These are phyloP conservation scores for Aspergillus puulaauensis DNA, from an alignment of 2,329 filamentous ascomycete genomes.

Conservation along the genomic window DNA sequence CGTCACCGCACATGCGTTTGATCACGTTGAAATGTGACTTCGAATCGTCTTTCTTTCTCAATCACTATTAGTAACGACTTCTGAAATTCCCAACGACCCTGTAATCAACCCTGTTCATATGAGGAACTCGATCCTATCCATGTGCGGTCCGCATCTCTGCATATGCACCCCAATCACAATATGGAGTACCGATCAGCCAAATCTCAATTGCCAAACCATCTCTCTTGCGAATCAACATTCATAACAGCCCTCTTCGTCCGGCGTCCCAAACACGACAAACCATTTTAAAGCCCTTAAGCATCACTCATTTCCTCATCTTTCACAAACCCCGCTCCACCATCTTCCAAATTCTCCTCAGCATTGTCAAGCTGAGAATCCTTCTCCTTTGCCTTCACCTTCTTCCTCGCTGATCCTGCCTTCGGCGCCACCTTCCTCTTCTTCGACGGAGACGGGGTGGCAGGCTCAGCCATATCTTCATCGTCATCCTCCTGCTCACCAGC, in stretches of 20 bases:
- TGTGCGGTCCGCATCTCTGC: not conserved
- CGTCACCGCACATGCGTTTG: not conserved
- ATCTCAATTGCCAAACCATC: not conserved
- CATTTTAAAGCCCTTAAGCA: not conserved
- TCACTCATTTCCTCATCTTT: not conserved
- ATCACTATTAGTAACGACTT: not conserved
- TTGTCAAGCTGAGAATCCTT: not conserved
- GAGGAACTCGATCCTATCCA: not conserved
- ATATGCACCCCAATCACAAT: not conserved
- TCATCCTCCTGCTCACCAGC: not conserved
- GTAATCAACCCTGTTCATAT: not conserved
- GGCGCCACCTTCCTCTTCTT: constrained; percentile 1
- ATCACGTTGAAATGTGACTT: not conserved
- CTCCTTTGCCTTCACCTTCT: not conserved
- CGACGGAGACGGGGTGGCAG: not conserved
- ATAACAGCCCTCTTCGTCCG: not conserved
- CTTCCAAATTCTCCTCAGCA: not conserved
- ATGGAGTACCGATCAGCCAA: not conserved
- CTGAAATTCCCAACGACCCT: not conserved
- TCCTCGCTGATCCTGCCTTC: not conserved
- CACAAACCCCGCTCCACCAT: not conserved
- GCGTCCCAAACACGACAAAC: not conserved
- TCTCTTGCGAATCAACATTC: not conserved
- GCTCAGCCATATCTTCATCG: not conserved
- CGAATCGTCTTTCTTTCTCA: not conserved